Conservation (phyloP, 2,329 filamentous ascomycete genomes). For the Davidsoniella australis region DNA sequence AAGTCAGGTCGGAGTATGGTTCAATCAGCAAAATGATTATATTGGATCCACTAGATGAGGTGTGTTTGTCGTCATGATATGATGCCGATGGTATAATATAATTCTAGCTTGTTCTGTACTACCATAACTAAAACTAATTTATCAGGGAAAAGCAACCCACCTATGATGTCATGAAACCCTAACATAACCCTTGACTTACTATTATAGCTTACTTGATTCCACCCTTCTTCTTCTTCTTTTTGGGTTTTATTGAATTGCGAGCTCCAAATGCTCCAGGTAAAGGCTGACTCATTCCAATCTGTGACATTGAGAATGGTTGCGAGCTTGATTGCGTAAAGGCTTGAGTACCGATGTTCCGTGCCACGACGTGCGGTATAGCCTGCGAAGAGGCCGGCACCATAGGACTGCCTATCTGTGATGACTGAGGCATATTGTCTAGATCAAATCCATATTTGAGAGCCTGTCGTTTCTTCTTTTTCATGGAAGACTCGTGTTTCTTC, state of each 20-base stretch:
- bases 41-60: background rate
- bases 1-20: background rate
- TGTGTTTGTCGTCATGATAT: background rate
- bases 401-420: constrained; percentile 11
- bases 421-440: constrained; percentile 1
- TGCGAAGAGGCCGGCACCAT: constrained; percentile 19
- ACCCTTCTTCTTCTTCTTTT: constrained; percentile 27
- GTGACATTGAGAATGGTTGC: constrained; percentile 3
- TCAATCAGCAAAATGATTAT: too few relatives aligned
- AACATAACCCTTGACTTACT: background rate
- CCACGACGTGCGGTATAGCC: constrained; percentile 14
- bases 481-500: constrained; percentile 8
- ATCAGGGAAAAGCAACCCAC: too few relatives aligned
- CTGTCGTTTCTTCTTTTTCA: constrained; percentile 10
- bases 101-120: too few relatives aligned
- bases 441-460: constrained; percentile 8
- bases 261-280: constrained; percentile 29
- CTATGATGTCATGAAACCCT: background rate
- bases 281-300: constrained; percentile 29
- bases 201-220: constrained; percentile 21
- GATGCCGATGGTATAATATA: too few relatives aligned
- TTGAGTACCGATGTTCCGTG: background rate
- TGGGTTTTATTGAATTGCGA: constrained; percentile 18
- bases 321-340: constrained; percentile 1
- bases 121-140: too few relatives aligned